Evolutionary conservation across 2,329 filamentous ascomycete species (phyloP).

Genomic region (Apiospora malaysiana): DNA sequence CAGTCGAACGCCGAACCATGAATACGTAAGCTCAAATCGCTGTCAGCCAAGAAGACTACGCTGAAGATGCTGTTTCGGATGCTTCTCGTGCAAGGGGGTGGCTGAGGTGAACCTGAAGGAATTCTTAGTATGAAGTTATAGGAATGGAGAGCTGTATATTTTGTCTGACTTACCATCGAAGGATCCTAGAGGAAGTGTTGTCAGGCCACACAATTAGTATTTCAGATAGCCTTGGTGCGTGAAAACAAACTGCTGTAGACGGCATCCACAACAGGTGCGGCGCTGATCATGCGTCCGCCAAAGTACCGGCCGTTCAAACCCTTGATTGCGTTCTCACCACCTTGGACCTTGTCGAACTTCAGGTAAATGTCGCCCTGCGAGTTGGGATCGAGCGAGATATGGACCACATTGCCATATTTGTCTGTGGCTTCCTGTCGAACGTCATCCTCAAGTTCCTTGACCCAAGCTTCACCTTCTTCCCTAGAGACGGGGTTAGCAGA

Average conservation of each 20-base stretch:
- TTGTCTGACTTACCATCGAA: conserved; percentile 15
- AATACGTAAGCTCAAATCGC: conserved; percentile 20
- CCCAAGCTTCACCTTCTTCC: conserved; percentile 86
- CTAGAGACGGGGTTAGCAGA: conserved; percentile 55
- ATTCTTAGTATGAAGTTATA: neutral
- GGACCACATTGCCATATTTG: conserved; percentile 97
- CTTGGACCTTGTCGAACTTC: conserved; percentile 95
- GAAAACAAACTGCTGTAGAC: conserved; percentile 98
- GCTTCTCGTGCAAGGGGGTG: neutral
- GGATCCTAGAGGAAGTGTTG: conserved; percentile 55
- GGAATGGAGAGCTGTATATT: neutral
- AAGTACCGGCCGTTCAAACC: conserved; percentile 97
- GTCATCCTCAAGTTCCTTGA: conserved; percentile 93
- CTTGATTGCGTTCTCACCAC: conserved; percentile 96
- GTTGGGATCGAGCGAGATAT: conserved; percentile 93
- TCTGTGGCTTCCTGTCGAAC: conserved; percentile 90
- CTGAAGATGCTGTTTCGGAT: neutral
- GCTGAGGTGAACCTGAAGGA: neutral
- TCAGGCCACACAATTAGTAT: conserved; percentile 59
- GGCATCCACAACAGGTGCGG: conserved; percentile 94
- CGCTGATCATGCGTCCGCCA: conserved; percentile 89
- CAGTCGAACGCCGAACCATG: conserved; percentile 21
- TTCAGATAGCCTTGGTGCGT: conserved; percentile 80
- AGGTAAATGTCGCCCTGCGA: conserved; percentile 96
- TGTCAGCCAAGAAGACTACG: conserved; percentile 9